Evolutionary conservation across 345 rosid species (phyloP), one percentile per base, ranked within the genome.

Genomic region (Durio zibethinus): DNA sequence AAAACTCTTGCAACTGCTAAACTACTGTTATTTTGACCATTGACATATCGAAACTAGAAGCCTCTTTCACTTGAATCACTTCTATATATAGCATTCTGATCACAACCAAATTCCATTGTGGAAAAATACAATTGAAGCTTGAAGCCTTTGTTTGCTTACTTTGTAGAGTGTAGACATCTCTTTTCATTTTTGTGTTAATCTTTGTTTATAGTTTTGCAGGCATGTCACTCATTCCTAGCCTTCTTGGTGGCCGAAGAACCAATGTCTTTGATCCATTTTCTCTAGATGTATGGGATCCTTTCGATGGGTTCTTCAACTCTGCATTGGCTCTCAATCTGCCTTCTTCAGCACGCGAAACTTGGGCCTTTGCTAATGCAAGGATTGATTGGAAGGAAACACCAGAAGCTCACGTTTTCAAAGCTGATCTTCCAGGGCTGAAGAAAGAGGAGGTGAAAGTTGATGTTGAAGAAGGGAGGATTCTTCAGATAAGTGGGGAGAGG

Each of bases 381-480:
- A 72, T 83, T 12, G 90, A 85, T 73, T 85, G 90, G 88, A 87
- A 78, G 47, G 88, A 84, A 45, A 84, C 86, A 4, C 86, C 87
- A 0, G 78, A 84, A 43, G 82, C 88, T 25, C 89, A 87, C 9
- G 57, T 83, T 14, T 83, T 87, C 76, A 77, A 78, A 25, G 89
- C 83, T 25, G 88, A 84, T 10, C 85, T 87, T 77, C 85, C 88
- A 0, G 89, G 87, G 48, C 33, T 86, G 52, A 86, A 78, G 74
- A 86, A 86, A 52, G 87, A 86, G 42, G 87, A 84, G 31, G 86
- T 86, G 64, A 86, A 86, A 72, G 87, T 86, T 0, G 84, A 84
- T 63, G 82, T 86, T 20, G 85, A 83, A 54, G 86, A 83, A 38
- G 84, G 81, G 5, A 83, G 85, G 40, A 25, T 86, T 16, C 75